Percentiles rank a stretch among this genome's conserved stretches.
Evolutionary conservation across 352 stramenopile genomes (phyloP).

Genomic region (Phytopythium kandeliae): DNA sequence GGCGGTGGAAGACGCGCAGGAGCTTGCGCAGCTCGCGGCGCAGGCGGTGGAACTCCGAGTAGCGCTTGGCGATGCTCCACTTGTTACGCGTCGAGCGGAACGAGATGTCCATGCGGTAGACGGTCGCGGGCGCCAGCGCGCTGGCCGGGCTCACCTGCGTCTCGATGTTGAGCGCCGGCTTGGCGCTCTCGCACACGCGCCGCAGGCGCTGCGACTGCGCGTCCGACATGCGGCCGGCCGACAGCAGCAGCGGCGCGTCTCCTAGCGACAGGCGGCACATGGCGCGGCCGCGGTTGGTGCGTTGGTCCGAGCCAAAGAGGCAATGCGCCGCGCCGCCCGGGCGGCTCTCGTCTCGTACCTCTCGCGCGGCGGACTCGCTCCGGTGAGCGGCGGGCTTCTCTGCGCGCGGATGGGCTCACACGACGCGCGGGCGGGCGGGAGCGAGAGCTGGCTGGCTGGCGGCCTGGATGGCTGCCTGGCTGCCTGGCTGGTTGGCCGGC

Average conservation of each 20-base stretch:
- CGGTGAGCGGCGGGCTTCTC: too few relatives aligned
- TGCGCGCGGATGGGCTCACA: too few relatives aligned
- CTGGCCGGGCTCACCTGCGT: slow-evolving; percentile 55
- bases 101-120: slow-evolving; percentile 87
- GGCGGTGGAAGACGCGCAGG: slow-evolving; percentile 49
- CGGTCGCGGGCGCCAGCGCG: slow-evolving; percentile 49
- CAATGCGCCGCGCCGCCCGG: too few relatives aligned
- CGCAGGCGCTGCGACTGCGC: slow-evolving; percentile 59
- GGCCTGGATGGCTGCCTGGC: too few relatives aligned
- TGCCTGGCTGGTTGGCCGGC: too few relatives aligned
- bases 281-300: too few relatives aligned
- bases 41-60: slow-evolving; percentile 80
- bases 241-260: slow-evolving; percentile 2
- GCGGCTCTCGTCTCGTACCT: too few relatives aligned
- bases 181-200: slow-evolving; percentile 67
- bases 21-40: slow-evolving; percentile 59
- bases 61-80: slow-evolving; percentile 84
- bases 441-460: too few relatives aligned
- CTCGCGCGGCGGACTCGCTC: too few relatives aligned
- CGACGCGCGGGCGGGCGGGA: too few relatives aligned
- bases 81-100: slow-evolving; percentile 82
- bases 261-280: slow-evolving; percentile 5
- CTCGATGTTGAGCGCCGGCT: slow-evolving; percentile 76
- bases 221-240: slow-evolving; percentile 35
- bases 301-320: too few relatives aligned